Percentiles rank a stretch among this genome's conserved stretches.
These are phyloP conservation scores for Centrapalus pauciflorus DNA, from an alignment of 129 eudicot species.

Conservation along the genomic window DNA sequence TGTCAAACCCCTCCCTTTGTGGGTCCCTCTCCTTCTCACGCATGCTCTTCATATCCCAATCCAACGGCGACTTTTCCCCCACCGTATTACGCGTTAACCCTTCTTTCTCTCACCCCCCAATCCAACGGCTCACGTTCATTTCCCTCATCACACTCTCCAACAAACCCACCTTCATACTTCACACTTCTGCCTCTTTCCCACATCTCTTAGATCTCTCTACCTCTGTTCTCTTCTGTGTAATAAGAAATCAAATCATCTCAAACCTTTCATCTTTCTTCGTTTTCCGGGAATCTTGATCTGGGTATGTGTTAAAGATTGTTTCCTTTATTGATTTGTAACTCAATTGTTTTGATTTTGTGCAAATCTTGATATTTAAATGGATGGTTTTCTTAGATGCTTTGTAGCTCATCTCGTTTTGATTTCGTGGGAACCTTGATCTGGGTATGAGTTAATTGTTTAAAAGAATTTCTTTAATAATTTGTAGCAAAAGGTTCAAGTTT, in stretches of 20 bases:
- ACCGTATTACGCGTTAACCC: slow-evolving; percentile 19
- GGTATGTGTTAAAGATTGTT: slow-evolving; percentile 5
- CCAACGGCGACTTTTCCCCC: slow-evolving; percentile 31
- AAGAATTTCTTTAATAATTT: too few species aligned
- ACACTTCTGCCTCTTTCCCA: neutral
- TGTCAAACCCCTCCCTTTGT: slow-evolving; percentile 23
- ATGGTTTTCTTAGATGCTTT: neutral
- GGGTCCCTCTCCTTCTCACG: slow-evolving; percentile 20
- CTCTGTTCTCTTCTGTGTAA: neutral
- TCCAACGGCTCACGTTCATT: slow-evolving; percentile 16
- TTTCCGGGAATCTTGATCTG: neutral
- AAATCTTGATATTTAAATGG: too few species aligned
- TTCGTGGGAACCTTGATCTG: neutral
- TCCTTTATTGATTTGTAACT: neutral
- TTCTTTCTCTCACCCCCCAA: neutral
- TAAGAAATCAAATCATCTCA: neutral
- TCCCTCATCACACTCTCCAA: slow-evolving; percentile 12
- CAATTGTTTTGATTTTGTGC: neutral
- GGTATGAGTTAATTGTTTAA: neutral
- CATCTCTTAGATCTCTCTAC: slow-evolving; percentile 3
- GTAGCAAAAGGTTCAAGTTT: too few species aligned
- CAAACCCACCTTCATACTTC: slow-evolving; percentile 23
- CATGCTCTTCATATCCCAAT: slow-evolving; percentile 24
- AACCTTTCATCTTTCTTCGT: neutral
- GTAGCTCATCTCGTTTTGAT: neutral